These are phyloP conservation scores for Jaminaea rosea DNA, from an alignment of 1,284 basidiomycete species.

Conservation along the genomic window DNA sequence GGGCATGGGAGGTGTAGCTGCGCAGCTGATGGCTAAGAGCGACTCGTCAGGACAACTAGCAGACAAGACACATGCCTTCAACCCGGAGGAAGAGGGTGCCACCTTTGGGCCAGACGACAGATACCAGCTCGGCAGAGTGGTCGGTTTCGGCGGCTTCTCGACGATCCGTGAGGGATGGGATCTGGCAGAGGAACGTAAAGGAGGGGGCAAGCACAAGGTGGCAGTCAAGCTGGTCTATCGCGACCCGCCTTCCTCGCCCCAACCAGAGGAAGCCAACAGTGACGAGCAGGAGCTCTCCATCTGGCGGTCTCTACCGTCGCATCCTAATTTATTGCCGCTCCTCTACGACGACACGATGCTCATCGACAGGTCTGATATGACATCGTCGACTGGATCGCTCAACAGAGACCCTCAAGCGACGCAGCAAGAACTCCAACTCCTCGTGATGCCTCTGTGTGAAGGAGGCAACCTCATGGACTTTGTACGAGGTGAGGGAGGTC, in stretches of 20 bases:
- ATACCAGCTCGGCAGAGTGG: constrained; percentile 68
- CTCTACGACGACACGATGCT: constrained; percentile 26
- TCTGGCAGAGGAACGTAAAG: constrained; percentile 11
- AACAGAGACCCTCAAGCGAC: neutral
- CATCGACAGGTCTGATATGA: neutral
- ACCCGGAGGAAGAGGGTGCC: constrained; percentile 27
- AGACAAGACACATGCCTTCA: neutral
- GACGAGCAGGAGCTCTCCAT: constrained; percentile 24
- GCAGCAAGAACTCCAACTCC: constrained; percentile 10
- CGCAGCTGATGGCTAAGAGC: constrained; percentile 13
- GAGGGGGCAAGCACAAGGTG: constrained; percentile 13
- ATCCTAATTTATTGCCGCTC: constrained; percentile 30
- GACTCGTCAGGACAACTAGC: constrained; percentile 5
- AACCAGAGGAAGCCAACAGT: neutral
- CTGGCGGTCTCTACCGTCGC: constrained; percentile 25
- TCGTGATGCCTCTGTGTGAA: constrained; percentile 37
- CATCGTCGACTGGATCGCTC: neutral
- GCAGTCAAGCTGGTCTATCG: constrained; percentile 35
- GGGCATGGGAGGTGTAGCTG: constrained; percentile 19
- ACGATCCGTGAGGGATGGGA: constrained; percentile 60
- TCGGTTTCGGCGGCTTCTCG: constrained; percentile 80
- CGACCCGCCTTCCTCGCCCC: constrained; percentile 3
- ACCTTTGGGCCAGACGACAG: constrained; percentile 27
- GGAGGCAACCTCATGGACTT: constrained; percentile 31
- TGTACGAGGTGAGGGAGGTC: constrained; percentile 27